Conservation (phyloP, 2,329 filamentous ascomycete genomes). For the Pseudopyricularia javanii region DNA sequence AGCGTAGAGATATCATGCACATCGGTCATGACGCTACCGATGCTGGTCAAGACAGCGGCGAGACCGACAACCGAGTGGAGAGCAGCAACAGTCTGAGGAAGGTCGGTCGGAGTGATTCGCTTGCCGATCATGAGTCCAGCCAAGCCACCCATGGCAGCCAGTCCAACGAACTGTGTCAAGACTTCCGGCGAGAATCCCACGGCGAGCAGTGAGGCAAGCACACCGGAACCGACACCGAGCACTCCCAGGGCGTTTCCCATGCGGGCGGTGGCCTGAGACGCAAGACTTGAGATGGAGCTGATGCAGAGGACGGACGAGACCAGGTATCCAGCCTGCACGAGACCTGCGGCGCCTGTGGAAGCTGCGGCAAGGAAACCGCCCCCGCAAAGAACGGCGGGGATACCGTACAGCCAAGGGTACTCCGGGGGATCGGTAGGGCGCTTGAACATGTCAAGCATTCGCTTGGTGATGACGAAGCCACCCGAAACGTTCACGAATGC, state of each 20-base stretch:
- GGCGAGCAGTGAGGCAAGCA: constrained; percentile 70
- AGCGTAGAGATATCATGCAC: constrained; percentile 60
- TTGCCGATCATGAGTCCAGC: constrained; percentile 64
- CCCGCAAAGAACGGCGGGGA: constrained; percentile 66
- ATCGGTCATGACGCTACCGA: constrained; percentile 72
- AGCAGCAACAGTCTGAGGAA: constrained; percentile 81
- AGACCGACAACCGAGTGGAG: constrained; percentile 84
- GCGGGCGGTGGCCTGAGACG: constrained; percentile 70
- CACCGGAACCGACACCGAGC: constrained; percentile 70
- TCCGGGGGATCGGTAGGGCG: constrained; percentile 78
- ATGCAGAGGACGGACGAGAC: constrained; percentile 79
- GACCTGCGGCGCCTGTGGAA: constrained; percentile 67
- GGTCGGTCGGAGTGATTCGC: constrained; percentile 74
- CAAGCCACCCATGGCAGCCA: constrained; percentile 61
- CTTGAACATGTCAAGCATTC: constrained; percentile 89
- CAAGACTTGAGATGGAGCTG: constrained; percentile 67
- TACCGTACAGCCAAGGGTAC: constrained; percentile 75
- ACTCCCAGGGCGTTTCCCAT: constrained; percentile 81
- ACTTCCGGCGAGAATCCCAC: constrained; percentile 72
- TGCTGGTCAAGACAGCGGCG: constrained; percentile 77
- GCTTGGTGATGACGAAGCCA: constrained; percentile 82
- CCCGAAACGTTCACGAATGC: constrained; percentile 84
- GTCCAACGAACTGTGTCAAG: constrained; percentile 64
- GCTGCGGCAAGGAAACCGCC: constrained; percentile 73
- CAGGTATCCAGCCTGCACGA: constrained; percentile 80